Base-by-base conservation (phyloP, 73 alveolate species). In the Paramecium tetraurelia region DNA sequence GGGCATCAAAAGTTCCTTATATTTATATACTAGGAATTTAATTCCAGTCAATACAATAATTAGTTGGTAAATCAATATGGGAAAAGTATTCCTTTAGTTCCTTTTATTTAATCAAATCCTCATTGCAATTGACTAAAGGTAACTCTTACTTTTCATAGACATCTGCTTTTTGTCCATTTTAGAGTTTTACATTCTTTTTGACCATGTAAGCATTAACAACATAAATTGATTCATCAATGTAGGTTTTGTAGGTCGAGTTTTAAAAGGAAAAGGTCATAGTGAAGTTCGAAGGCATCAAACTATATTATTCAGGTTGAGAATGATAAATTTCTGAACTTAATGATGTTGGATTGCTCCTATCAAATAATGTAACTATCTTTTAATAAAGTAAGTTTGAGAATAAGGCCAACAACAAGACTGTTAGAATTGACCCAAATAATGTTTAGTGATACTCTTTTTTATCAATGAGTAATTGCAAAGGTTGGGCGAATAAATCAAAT, bases 11-110 rank as follows among this genome's bases (percentile, higher is more conserved):
- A 11, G 70, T 80, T 10, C 90, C 90, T 41, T 80, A 46, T 2
- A 80, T 41, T 21, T 40, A 21, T 10, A 80, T 33, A 24, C 16
- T 35, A 16, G 48, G 38, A 3, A 80, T 22, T 44, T 41, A 5
- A 80, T 80, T 46, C 90, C 90, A 80, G 18, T 80, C 90, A 24
- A 80, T 80, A 46, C 90, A 80, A 80, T 41, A 80, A 80, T 80
- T 80, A 24, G 90, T 22, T 21, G 35, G 41, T 48, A 80, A 44
- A 22, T 80, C 90, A 20, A 80, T 12, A 22, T 80, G 75, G 1
- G 90, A 31, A 80, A 80, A 80, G 46, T 80, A 80, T 31, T 80
- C 72, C n/a, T 44, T 27, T 12, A 80, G 53, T 46, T 80, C 90
- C 4, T 59, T 10, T 44, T 80, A 80, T 80, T 41, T 3, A 44